Evolutionary conservation across 345 rosid species (phyloP), one percentile per base, ranked within the genome.

Genomic region (Balakata baccata): DNA sequence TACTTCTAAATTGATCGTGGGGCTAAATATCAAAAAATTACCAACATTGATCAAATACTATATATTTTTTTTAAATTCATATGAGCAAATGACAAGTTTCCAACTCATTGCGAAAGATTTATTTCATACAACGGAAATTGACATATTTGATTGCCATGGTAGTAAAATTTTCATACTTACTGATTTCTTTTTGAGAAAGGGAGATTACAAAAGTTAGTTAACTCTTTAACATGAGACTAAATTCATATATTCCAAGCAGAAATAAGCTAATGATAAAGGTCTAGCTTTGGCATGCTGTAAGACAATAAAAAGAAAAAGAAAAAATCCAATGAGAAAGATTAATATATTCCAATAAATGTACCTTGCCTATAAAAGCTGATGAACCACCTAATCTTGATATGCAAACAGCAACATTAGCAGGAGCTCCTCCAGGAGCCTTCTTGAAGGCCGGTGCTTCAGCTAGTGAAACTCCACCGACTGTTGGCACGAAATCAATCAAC

Each of bases 371-470:
- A 78, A 93, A 96, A 77, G 96, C 99, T 34, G 99, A 87, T 43
- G 94, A 85, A 79, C 99, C 98, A 76, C 97, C 99, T 70, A 93
- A 82, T 80, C 88, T 89, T 51, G 99, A 84, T 65, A 96, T 73
- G 51, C 93, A 92, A 74, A 96, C 99, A 37, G 99, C 98, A 73
- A 96, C 99, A 81, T 96, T 96, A 5, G 98, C 99, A 73, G 98
- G 99, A 78, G 99, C 99, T 37, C 99, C 98, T 13, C 99, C 98
- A 18, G 98, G 88, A 77, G 99, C 93, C 85, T 89, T 93, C 90
- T 89, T 88, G 87, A 96, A 96, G 72, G 93, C 93, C 14, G 96
- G 95, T 74, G 98, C 98, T 84, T 93, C 97, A 34, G 97, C 98
- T 1, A 93, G 88, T 52, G 99, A 96, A 68, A 93, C 96, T 63